Evolutionary conservation across 345 rosid genomes (phyloP).

Genomic region (Tarenaya hassleriana): DNA sequence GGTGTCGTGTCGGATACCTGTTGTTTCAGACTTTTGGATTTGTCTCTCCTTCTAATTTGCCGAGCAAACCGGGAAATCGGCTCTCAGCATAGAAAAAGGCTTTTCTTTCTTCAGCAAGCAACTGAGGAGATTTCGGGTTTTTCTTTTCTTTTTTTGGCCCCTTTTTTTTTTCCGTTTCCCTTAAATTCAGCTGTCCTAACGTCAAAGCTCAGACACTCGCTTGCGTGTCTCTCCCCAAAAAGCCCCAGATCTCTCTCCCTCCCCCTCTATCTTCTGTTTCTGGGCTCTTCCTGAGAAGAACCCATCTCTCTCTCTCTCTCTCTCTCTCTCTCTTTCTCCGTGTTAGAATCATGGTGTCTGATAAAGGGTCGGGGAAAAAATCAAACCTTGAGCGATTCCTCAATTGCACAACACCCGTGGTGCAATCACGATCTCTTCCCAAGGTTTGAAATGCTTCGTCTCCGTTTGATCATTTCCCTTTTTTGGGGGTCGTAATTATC

Average conservation of each 20-base stretch:
- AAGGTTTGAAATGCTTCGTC: constrained; percentile 44
- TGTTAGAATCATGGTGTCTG: constrained; percentile 48
- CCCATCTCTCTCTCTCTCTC: constrained; percentile 6
- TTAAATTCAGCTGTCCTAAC: constrained; percentile 45
- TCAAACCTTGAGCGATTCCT: constrained; percentile 89
- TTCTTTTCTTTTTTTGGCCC: not conserved
- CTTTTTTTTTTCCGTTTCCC: constrained; percentile 28
- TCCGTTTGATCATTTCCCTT: not conserved
- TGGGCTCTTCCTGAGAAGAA: constrained; percentile 4
- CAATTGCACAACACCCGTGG: constrained; percentile 63
- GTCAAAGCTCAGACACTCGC: constrained; percentile 44
- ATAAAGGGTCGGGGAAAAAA: constrained; percentile 42
- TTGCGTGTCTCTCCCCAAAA: constrained; percentile 21
- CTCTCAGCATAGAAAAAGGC: too few relatives aligned
- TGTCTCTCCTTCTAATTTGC: too few relatives aligned
- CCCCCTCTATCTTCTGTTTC: constrained; percentile 14
- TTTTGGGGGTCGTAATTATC: constrained; percentile 4
- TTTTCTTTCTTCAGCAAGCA: too few relatives aligned
- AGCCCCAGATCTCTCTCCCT: constrained; percentile 28
- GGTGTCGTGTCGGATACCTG: too few relatives aligned
- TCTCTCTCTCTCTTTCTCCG: constrained; percentile 5
- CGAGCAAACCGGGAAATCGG: too few relatives aligned
- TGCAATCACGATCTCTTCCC: constrained; percentile 67
- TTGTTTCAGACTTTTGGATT: too few relatives aligned
- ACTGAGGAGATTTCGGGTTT: too few relatives aligned